Evolutionary conservation across 495 filamentous ascomycete species (phyloP), one percentile per base, ranked within the genome.

Genomic region (Sabuloglossum arenarium): DNA sequence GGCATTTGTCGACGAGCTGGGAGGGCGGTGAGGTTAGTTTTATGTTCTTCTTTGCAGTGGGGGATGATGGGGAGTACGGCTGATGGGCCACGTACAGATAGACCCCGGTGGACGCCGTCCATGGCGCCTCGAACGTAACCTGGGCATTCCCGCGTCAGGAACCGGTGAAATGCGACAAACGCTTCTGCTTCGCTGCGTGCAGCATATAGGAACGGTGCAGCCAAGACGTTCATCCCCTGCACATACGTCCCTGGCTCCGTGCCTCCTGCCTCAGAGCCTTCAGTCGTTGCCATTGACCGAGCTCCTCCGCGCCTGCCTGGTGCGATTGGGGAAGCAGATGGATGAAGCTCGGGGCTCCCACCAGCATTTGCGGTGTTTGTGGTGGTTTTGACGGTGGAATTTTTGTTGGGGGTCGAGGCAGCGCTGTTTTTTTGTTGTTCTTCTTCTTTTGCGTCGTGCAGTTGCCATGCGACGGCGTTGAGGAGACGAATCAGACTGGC

Each of bases 201-300:
- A 2, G 89, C 88, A 67, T 99, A 99, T 43, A 97, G 75, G 62
- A 99, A 96, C 0, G 91, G 93, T 9, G 91, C 91, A 34, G 86
- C 89, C n/a, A 98, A 78, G n/a, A 97, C 90, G 64, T 97, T 98
- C 91, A 98, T 97, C 57, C 91, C 91, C 65, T 99, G 91, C 5
- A 97, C 93, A 65, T 99, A 99, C 54, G 85, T 86, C 12, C 85
- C 84, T 14, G 81, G 75, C 58, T 84, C 81, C 16, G 69, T 70
- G 1, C 73, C 69, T 23, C 66, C 67, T 10, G 61, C 65, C 49
- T 80, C 76, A 24, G 75, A 79, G 46, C 73, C 77, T 60, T 83
- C 79, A 5, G 75, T 80, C 1, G 73, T 56, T 23, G 21, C 39
- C n/a, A 24, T 49, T 12, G 54, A 39, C 21, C 60, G 55, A 8